These are phyloP conservation scores for Cymbopogon flexuosus DNA, from an alignment of 202 grass and related monocot species.

Conservation along the genomic window DNA sequence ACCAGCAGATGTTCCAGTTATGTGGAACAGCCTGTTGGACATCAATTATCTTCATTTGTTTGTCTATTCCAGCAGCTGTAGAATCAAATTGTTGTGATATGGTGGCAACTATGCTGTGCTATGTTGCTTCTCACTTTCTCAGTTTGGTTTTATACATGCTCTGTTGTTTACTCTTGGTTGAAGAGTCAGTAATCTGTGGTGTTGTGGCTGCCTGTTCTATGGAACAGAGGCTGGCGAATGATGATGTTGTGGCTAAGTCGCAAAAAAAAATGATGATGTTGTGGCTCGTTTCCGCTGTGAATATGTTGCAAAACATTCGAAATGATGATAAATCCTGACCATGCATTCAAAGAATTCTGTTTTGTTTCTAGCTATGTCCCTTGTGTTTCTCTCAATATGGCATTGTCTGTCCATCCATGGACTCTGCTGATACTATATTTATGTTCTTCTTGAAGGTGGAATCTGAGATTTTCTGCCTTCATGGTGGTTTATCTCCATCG, in stretches of 20 bases:
- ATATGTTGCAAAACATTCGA: neutral
- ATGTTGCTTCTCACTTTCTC: neutral
- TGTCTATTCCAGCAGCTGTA: neutral
- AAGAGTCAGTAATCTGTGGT: neutral
- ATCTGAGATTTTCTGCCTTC: conserved; percentile 73
- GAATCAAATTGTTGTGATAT: neutral
- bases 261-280: neutral
- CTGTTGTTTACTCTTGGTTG: neutral
- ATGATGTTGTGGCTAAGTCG: neutral
- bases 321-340: neutral
- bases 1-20: neutral
- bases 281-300: neutral
- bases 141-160: neutral
- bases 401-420: neutral
- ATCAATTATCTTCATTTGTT: neutral
- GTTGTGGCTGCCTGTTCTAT: neutral
- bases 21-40: neutral
- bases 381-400: conserved; percentile 1
- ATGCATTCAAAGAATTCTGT: neutral
- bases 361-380: neutral
- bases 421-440: conserved; percentile 25
- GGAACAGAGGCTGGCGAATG: neutral
- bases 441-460: conserved; percentile 51
- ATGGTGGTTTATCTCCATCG: conserved; percentile 76
- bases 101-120: neutral